Evolutionary conservation across 768 basidiomycete species (phyloP), one percentile per base, ranked within the genome.

Genomic region (Trametes cubensis): DNA sequence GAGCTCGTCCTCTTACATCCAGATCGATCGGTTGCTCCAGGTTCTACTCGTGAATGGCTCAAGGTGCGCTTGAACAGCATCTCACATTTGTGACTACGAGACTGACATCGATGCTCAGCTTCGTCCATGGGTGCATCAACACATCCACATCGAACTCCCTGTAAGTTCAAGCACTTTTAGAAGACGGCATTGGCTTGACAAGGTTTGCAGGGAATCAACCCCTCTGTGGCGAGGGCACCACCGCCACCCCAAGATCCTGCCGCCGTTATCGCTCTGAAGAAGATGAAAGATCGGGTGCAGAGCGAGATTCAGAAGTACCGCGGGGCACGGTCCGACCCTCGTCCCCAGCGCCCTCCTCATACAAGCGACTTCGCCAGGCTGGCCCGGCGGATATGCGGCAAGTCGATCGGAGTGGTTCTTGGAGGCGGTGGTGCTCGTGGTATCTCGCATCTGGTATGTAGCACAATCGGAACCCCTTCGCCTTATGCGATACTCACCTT

Each of bases 341-440:
- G 85, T 21, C 91, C 87, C 17, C 88, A 90, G 71, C 83, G 91
- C 1, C 84, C 86, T n/a, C 84, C 90, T 5, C 88, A 94, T 71
- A 85, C 84, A 64, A 94, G 89, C 66, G 97, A 99, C 72, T 98
- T 98, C 72, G 88, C 94, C 10, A 82, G 97, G 21, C 77, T 99
- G 41, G 97, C 97, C 2, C 79, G 97, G 58, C 78, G 95, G 52
- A 84, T 98, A 40, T 97, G 95, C 70, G 97, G 95, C 15, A 92
- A 88, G 69, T 93, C 92, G 8, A 90, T 98, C 61, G 97, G 95
- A 1, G 77, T 99, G 46, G 95, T 98, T 7, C 83, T 99, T 2
- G 97, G 97, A 20, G 97, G 97, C 6, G 97, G 97, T n/a, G 97
- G 97, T 18, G 97, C 95, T 17, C 83, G 97, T 44, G 97, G 89